Conservation (phyloP, 345 rosid species). For the Geranium rotundifolium region DNA sequence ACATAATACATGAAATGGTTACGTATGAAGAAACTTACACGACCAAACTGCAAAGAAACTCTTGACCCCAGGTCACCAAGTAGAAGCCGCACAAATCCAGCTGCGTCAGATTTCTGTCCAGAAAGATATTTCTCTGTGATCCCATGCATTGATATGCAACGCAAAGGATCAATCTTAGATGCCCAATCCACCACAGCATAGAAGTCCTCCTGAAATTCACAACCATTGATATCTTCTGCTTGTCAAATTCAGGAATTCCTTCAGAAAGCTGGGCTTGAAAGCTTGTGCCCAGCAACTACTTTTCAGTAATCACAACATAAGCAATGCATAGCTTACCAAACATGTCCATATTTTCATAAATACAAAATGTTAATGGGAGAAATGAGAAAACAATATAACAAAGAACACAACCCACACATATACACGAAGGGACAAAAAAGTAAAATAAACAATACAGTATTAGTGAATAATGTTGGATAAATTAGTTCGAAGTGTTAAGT, state of each 20-base stretch:
- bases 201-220: conserved; percentile 73
- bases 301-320: background rate
- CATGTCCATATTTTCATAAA: background rate
- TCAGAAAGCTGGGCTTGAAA: background rate
- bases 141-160: conserved; percentile 99
- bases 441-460: too few species aligned
- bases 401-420: too few species aligned
- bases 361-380: too few species aligned
- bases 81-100: conserved; percentile 95
- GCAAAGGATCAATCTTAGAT: conserved; percentile 88
- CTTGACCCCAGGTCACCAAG: conserved; percentile 91
- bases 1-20: conserved; percentile 3
- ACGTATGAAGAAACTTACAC: conserved; percentile 38
- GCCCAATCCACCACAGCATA: conserved; percentile 99
- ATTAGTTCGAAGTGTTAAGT: too few species aligned
- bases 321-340: background rate
- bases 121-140: conserved; percentile 91
- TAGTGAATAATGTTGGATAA: too few species aligned
- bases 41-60: conserved; percentile 83
- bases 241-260: background rate
- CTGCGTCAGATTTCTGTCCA: conserved; percentile 99
- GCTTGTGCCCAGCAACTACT: background rate
- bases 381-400: too few species aligned
- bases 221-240: conserved; percentile 5
- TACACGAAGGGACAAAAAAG: too few species aligned